Conservation (phyloP, 345 rosid species). For the Salix arbutifolia region DNA sequence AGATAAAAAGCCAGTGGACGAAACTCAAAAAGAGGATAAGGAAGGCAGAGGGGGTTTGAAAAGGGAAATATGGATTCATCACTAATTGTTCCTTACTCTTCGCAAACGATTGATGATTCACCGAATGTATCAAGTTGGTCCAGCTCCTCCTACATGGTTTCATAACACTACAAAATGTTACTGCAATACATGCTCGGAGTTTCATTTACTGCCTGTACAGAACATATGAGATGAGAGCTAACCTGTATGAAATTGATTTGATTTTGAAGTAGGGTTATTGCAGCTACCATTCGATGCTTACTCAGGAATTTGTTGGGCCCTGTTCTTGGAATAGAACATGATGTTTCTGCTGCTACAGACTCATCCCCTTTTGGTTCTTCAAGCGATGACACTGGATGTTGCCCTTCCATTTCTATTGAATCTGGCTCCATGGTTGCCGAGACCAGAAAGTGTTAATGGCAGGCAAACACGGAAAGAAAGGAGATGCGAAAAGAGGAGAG, state of each 20-base stretch:
- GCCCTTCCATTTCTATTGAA: not conserved
- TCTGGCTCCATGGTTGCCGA: not conserved
- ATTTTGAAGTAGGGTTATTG: constrained; percentile 31
- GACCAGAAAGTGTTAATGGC: not conserved
- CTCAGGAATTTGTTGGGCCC: constrained; percentile 18
- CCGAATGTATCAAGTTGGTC: constrained; percentile 38
- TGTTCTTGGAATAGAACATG: not conserved
- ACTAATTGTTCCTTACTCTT: constrained; percentile 24
- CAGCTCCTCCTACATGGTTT: constrained; percentile 34
- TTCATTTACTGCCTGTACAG: not conserved
- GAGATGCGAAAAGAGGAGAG: not conserved
- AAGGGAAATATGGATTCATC: not conserved
- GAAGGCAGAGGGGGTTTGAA: not conserved
- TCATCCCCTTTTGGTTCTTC: not conserved
- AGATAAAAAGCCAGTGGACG: not conserved
- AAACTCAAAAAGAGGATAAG: too few relatives aligned
- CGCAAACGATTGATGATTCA: constrained; percentile 40
- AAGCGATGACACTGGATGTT: not conserved
- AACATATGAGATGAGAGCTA: not conserved
- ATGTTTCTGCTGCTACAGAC: not conserved
- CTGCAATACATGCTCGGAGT: not conserved
- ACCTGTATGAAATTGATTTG: constrained; percentile 39
- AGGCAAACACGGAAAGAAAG: not conserved
- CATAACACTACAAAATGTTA: too few relatives aligned
- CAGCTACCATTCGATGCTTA: constrained; percentile 39